These are phyloP conservation scores for Aspergillus tanneri DNA, from an alignment of 2,329 filamentous ascomycete species.

Conservation along the genomic window DNA sequence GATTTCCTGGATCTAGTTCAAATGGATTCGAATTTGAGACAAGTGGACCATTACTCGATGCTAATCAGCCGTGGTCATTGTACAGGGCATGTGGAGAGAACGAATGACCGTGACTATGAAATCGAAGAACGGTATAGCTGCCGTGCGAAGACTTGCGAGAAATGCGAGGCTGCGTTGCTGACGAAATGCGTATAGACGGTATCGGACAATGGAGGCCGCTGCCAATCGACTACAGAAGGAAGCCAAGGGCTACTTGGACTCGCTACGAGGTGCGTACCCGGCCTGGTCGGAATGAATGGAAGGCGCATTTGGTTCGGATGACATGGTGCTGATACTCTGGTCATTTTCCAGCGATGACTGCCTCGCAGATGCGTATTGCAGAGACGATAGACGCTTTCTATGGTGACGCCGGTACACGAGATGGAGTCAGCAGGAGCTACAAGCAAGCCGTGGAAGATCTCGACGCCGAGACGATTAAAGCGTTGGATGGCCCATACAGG, in stretches of 20 bases:
- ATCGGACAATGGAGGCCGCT: slow-evolving; percentile 95
- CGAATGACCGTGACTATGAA: slow-evolving; percentile 97
- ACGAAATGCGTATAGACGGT: slow-evolving; percentile 62
- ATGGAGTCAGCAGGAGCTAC: slow-evolving; percentile 94
- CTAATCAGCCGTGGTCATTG: slow-evolving; percentile 5
- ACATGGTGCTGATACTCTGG: slow-evolving; percentile 9
- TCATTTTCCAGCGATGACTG: slow-evolving; percentile 78
- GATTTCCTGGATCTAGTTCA: neutral
- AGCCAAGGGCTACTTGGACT: slow-evolving; percentile 96
- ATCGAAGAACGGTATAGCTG: slow-evolving; percentile 77
- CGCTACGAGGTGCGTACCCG: slow-evolving; percentile 69
- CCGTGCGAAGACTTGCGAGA: neutral
- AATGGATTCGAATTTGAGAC: neutral
- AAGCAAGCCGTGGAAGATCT: slow-evolving; percentile 98
- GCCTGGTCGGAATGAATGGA: too few species aligned
- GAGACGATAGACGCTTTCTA: slow-evolving; percentile 99
- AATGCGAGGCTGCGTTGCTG: slow-evolving; percentile 10
- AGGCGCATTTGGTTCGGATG: neutral
- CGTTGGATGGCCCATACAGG: slow-evolving; percentile 90
- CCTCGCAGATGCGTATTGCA: slow-evolving; percentile 71
- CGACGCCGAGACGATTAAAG: slow-evolving; percentile 97
- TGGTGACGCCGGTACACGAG: slow-evolving; percentile 88
- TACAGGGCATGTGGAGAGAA: slow-evolving; percentile 91
- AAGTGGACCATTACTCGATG: neutral
- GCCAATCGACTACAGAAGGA: slow-evolving; percentile 92